A percentile compares a stretch with the other conserved stretches of the same genome.
Evolutionary conservation across 352 stramenopile genomes (phyloP).

Genomic region (Phytopythium chamaehyphon): DNA sequence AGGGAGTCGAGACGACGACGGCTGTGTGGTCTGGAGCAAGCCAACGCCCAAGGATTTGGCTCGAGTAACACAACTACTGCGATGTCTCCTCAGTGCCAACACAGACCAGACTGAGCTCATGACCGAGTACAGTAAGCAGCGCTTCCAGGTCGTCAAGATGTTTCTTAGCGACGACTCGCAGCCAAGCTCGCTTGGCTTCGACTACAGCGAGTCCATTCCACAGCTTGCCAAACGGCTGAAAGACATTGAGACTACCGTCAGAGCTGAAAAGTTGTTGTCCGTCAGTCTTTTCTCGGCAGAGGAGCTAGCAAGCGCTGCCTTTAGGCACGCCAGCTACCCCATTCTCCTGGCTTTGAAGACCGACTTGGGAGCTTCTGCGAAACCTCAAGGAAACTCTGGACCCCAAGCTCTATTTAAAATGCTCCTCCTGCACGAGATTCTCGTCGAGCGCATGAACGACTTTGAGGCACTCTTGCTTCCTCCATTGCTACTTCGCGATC

Average conservation of each 20-base stretch:
- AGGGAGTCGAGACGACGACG: constrained; percentile 29
- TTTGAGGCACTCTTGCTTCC: constrained; percentile 41
- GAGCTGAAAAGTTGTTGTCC: constrained; percentile 52
- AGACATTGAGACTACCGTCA: constrained; percentile 53
- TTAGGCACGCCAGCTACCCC: constrained; percentile 43
- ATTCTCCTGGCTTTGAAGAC: constrained; percentile 56
- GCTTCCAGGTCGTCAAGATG: constrained; percentile 59
- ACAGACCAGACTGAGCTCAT: constrained; percentile 49
- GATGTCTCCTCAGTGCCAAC: constrained; percentile 54
- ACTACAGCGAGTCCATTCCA: constrained; percentile 22
- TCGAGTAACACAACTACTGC: constrained; percentile 55
- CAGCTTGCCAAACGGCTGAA: constrained; percentile 29
- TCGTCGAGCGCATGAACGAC: constrained; percentile 23
- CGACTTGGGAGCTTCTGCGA: constrained; percentile 21
- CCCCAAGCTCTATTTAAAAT: constrained; percentile 48
- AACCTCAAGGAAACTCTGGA: constrained; percentile 7
- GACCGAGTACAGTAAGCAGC: constrained; percentile 61
- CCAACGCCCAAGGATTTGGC: constrained; percentile 48
- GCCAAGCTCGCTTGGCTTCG: constrained; percentile 31
- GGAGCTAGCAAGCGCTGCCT: constrained; percentile 57
- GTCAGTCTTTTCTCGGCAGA: constrained; percentile 52
- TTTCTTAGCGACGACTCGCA: constrained; percentile 33
- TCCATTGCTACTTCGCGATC: constrained; percentile 60
- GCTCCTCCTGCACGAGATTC: constrained; percentile 50
- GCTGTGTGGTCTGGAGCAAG: constrained; percentile 25